Evolutionary conservation across 805 yeast species (phyloP), one percentile per base, ranked within the genome.

Genomic region (Sugiyamaella marilandica): DNA sequence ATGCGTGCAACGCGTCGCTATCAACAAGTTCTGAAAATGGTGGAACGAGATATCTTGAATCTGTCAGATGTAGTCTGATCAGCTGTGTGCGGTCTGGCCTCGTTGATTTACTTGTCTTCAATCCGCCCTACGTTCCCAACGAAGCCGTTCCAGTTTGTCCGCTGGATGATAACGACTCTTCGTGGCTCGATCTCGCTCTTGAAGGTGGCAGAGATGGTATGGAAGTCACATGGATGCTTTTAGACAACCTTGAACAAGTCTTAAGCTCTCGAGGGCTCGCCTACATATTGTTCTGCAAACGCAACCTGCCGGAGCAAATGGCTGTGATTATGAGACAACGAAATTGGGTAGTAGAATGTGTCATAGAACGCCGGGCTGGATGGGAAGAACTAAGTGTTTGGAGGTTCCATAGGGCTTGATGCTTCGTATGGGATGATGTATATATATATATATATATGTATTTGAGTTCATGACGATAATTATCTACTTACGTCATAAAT

Each of bases 71-170:
- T 65, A 79, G 79, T 61, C 68, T 90, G 31, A 77, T 85, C 0
- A 60, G 75, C 9, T 74, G 80, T 2, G 56, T 89, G 9, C 65
- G 77, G 10, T 62, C 63, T 0, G 59, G 74, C 1, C 48, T 70
- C 3, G 75, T 90, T 1, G 98, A 94, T 62, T 53, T 92, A 0
- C 70, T 94, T 19, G 74, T 94, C 0, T 94, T 94, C 70, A 94
- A 94, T 63, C 99, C 99, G 0, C 99, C 99, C 0, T 94, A 94
- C 65, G 99, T 94, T 1, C 99, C 99, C 0, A 87, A 92, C 1
- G 90, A 83, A 54, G 43, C 49, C 10, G 58, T 57, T 5, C 58
- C 61, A 1, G 64, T 62, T 0, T 85, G 88, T 0, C 97, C 98
- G 0, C 94, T 94, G 0, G 60, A 58, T 0, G 74, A 73, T 2